Evolutionary conservation across 176 grass and related monocot genomes (phyloP), one percentile per base, ranked within the genome.

Genomic region (Poa pratensis): DNA sequence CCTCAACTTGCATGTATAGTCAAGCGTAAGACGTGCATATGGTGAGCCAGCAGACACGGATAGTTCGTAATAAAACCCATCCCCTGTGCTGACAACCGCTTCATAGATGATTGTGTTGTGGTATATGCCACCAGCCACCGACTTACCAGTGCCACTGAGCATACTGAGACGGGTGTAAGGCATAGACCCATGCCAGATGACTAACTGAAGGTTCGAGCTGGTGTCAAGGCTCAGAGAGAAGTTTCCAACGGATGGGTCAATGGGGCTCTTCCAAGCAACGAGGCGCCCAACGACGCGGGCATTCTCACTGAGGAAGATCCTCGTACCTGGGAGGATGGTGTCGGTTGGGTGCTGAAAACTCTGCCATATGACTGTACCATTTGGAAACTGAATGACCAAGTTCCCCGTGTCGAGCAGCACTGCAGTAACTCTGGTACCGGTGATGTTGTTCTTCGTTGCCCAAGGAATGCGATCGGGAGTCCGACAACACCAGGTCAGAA

Each of bases 171-270:
- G 90, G n/a, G 19, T 65, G 30, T 35, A 80, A 1, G 59, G 42
- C 34, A 42, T 57, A 34, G 18, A n/a, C 6, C 77, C 35, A 1
- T 88, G 6, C 85, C 93, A 90, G 6, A 71, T 73, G 54, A 80
- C 20, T 6, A 54, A 0, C 46, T 88, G 87, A 28, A 84, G 45
- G 18, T 74, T 3, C 8, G 79, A 77, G 61, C 27, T 15, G 32
- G 64, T 54, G 55, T 95, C 83, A 2, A 69, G n/a, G 15, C 86
- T 7, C 28, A 55, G 12, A 32, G 28, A 76, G 5, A 76, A 76
- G 15, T 76, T 18, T 18, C 73, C 28, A 18, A 28, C 54, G 28
- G 72, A 76, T 10, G 73, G 73, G 18, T 76, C 73, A 9, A 6
- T 1, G 3, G 1, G 18, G 0, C 17, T 28, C 18, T 37, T 76